Percentiles rank a stretch among this genome's conserved stretches.
phyloP scores from a whole-genome alignment of 2,329 filamentous ascomycete species.

The Stagonosporopsis vannaccii region DNA sequence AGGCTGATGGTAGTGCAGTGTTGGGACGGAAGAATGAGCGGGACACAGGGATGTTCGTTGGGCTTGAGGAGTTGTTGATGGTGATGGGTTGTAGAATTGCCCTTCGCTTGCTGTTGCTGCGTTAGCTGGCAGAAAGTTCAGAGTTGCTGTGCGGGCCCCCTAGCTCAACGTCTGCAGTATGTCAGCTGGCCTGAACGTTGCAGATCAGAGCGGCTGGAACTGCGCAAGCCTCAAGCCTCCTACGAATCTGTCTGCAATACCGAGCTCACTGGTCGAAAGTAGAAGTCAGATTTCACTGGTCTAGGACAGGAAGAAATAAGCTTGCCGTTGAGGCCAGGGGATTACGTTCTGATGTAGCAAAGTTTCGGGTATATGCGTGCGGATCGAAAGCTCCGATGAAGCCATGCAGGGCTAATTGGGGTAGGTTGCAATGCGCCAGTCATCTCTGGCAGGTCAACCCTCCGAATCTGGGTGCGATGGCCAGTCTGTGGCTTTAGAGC shows the following conservation, averaged over 20 bases:
- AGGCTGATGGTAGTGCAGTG: neutral
- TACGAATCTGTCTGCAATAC: neutral
- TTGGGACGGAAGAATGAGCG: neutral
- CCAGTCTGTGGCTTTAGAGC: neutral
- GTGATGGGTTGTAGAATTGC: neutral
- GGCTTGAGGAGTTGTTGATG: neutral
- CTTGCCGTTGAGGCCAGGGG: neutral
- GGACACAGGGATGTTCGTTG: neutral
- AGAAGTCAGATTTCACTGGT: neutral
- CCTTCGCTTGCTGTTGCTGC: neutral
- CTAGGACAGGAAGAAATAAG: neutral
- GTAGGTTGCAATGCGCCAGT: neutral
- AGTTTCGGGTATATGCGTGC: slow-evolving; percentile 1
- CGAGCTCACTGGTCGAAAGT: neutral
- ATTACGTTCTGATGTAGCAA: slow-evolving; percentile 2
- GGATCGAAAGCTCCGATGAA: slow-evolving; percentile 2
- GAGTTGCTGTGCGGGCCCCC: neutral
- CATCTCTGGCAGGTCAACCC: neutral
- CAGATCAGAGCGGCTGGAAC: neutral
- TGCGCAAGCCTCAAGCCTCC: neutral
- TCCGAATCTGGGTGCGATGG: neutral
- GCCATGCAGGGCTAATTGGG: neutral
- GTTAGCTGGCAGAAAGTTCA: neutral
- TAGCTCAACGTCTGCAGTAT: neutral
- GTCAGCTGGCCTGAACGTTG: neutral